A percentile compares a stretch with the other conserved stretches of the same genome.
phyloP scores from a whole-genome alignment of 352 stramenopile genomes.

The Globisporangium nunn region DNA sequence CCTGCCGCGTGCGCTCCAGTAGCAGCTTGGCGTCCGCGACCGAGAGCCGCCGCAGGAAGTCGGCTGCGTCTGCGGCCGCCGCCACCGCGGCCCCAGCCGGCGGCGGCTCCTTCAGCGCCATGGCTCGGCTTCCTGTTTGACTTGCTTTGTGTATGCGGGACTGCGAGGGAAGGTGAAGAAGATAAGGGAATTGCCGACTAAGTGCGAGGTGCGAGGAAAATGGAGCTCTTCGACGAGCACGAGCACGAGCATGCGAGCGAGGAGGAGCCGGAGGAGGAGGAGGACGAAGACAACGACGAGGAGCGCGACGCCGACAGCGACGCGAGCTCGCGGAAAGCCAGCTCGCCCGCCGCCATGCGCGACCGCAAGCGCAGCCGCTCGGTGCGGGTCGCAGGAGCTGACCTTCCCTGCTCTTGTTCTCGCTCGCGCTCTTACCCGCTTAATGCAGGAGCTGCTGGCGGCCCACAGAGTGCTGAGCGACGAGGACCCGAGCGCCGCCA shows the following conservation, averaged over 20 bases:
- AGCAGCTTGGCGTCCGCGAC: slow-evolving; percentile 81
- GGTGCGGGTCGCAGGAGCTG: neutral
- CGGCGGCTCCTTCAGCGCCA: slow-evolving; percentile 2
- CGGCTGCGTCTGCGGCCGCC: slow-evolving; percentile 13
- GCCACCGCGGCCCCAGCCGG: neutral
- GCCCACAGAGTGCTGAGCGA: slow-evolving; percentile 2
- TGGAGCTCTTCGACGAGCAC: neutral
- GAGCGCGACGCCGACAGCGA: slow-evolving; percentile 5
- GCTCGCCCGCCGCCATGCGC: slow-evolving; percentile 2
- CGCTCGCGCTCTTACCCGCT: neutral
- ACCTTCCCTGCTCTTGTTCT: neutral
- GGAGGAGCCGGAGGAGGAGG: slow-evolving; percentile 11
- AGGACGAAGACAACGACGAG: slow-evolving; percentile 5
- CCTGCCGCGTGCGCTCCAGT: slow-evolving; percentile 72
- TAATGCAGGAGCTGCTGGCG: neutral
- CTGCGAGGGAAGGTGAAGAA: neutral
- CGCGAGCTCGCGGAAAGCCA: slow-evolving; percentile 9
- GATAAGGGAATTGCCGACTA: neutral
- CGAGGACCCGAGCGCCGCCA: neutral
- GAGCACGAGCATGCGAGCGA: slow-evolving; percentile 1
- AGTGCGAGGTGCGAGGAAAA: neutral
- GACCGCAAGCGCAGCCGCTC: slow-evolving; percentile 12
- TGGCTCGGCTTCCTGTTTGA: neutral
- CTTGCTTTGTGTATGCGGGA: neutral
- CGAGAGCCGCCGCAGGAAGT: slow-evolving; percentile 73